Base-by-base conservation (phyloP, 306 rosid species). In the Aeschynomene evenia region DNA sequence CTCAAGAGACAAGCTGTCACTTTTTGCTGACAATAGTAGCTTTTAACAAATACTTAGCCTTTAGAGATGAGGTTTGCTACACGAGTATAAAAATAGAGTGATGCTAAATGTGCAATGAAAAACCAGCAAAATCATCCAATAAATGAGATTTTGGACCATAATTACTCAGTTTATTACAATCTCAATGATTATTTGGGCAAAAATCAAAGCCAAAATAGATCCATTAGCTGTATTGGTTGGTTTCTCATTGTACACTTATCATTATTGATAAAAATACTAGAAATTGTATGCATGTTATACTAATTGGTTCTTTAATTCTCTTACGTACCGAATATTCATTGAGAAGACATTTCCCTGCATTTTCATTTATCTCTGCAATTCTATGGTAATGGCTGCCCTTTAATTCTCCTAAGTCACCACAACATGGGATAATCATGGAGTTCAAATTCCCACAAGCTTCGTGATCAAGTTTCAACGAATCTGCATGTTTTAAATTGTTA, bases 371-470 rank as follows among this genome's bases (percentile, higher is more conserved):
- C 80, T 95, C 96, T 2, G 87, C 96, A 58, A 89, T 85, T 83
- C 80, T 85, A 75, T 95, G 91, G 92, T 89, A 86, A 80, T 95
- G 99, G 20, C 92, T 89, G 42, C 97, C 95, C 82, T 87, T 95
- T 77, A 95, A 67, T 75, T 95, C 97, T 65, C 91, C 87, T 70
- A 95, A 52, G 79, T 89, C 96, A 23, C 88, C 96, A 11, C 97
- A 91, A 83, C 99, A 91, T 9, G 99, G 99, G 57, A 74, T 74
- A 28, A 89, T 82, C 88, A 83, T 89, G 34, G 96, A 87, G 75
- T 84, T 95, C 54, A 95, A 76, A 73, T 91, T 95, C 58, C 85
- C 95, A 20, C 97, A 89, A 14, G 99, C 99, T 36, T 91, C 96
- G 8, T 79, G 96, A 83, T 95, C 99, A 61, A 91, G 99, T 89